Evolutionary conservation across 805 yeast species (phyloP).

Genomic region (Ogataea thermomethanolica): DNA sequence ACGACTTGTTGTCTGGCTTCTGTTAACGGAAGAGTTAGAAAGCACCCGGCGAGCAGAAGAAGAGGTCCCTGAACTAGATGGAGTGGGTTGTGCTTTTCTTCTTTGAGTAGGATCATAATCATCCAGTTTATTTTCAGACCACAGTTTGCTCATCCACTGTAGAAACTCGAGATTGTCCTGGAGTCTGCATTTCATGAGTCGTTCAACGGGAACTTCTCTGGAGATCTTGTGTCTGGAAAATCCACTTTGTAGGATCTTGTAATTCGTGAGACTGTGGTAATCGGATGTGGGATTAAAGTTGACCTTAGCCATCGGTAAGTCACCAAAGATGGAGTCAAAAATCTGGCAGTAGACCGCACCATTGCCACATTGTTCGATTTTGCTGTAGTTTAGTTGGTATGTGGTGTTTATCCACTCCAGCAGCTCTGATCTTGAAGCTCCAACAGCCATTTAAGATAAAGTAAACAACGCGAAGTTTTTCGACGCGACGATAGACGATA

Average conservation of each 20-base stretch:
- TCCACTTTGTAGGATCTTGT: constrained; percentile 80
- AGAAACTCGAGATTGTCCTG: constrained; percentile 93
- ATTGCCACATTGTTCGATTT: constrained; percentile 90
- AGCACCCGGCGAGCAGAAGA: constrained; percentile 16
- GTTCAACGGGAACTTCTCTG: constrained; percentile 75
- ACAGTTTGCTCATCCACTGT: constrained; percentile 84
- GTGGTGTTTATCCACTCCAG: constrained; percentile 80
- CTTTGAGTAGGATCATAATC: constrained; percentile 69
- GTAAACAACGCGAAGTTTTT: constrained; percentile 17
- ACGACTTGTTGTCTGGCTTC: constrained; percentile 21
- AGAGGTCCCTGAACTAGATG: constrained; percentile 11
- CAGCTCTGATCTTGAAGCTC: constrained; percentile 81
- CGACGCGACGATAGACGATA: constrained; percentile 14
- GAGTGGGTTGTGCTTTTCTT: constrained; percentile 34
- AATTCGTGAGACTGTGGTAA: constrained; percentile 75
- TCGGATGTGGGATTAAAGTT: constrained; percentile 67
- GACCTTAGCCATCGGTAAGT: constrained; percentile 77
- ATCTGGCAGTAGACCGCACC: constrained; percentile 96
- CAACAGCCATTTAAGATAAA: constrained; percentile 34
- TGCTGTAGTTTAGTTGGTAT: constrained; percentile 59
- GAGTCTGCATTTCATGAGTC: constrained; percentile 77
- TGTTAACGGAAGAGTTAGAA: constrained; percentile 11
- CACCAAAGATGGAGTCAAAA: constrained; percentile 79
- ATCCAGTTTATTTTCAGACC: constrained; percentile 74
- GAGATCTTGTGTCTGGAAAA: constrained; percentile 69